Evolutionary conservation across 2,329 filamentous ascomycete species (phyloP).

Genomic region (Pseudohalonectria lignicola): DNA sequence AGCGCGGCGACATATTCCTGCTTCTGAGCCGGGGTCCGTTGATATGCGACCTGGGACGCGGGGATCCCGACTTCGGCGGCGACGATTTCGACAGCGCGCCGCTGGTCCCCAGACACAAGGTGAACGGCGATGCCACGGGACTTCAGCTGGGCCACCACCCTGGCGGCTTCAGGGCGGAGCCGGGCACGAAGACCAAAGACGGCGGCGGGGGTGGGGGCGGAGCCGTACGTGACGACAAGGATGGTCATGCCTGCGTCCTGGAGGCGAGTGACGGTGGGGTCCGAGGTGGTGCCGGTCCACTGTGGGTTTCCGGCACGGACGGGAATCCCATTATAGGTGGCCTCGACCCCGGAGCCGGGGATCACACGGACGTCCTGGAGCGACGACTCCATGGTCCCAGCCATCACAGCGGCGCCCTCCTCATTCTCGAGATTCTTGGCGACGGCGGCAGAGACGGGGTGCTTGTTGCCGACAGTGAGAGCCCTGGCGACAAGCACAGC

Average conservation of each 20-base stretch:
- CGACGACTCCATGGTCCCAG: neutral
- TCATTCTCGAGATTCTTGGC: slow-evolving; percentile 23
- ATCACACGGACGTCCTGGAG: slow-evolving; percentile 20
- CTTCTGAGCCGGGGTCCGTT: slow-evolving; percentile 42
- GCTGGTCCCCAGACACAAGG: slow-evolving; percentile 46
- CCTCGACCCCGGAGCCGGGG: slow-evolving; percentile 27
- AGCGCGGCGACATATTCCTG: slow-evolving; percentile 34
- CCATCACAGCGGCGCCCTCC: neutral
- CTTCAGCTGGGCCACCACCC: slow-evolving; percentile 32
- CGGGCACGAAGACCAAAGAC: slow-evolving; percentile 35
- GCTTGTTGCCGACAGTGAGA: slow-evolving; percentile 27
- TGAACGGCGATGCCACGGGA: slow-evolving; percentile 35
- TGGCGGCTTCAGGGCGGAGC: slow-evolving; percentile 24
- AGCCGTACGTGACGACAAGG: slow-evolving; percentile 14
- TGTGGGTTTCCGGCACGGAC: slow-evolving; percentile 30
- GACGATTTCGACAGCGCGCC: slow-evolving; percentile 7
- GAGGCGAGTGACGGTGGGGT: slow-evolving; percentile 10
- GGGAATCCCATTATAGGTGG: slow-evolving; percentile 18
- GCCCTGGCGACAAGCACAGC: slow-evolving; percentile 19
- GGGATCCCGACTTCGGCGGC: slow-evolving; percentile 12
- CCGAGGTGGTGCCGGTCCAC: slow-evolving; percentile 23
- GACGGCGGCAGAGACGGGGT: slow-evolving; percentile 41
- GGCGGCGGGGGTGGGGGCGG: slow-evolving; percentile 13
- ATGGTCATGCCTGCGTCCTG: slow-evolving; percentile 13
- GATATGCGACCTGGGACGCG: slow-evolving; percentile 24